phyloP scores from a whole-genome alignment of 1,284 basidiomycete species.

The Cystobasidium slooffiae region DNA sequence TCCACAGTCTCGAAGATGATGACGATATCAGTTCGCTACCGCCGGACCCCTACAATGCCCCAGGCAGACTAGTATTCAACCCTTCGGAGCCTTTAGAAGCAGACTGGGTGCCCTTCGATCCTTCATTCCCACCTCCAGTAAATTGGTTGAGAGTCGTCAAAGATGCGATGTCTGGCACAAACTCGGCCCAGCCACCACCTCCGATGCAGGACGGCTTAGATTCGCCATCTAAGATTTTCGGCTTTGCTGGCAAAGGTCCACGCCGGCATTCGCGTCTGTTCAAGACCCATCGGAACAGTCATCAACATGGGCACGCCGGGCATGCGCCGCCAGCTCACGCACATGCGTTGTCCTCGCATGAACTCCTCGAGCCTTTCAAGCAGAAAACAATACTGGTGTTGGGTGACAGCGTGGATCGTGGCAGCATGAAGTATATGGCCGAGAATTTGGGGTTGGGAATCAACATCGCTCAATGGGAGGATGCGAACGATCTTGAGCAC shows the following conservation, averaged over 20 bases:
- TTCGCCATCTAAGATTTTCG: neutral
- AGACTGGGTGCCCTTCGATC: neutral
- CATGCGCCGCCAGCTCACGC: neutral
- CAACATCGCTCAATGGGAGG: conserved; percentile 11
- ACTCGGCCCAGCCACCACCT: neutral
- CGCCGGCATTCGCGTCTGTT: neutral
- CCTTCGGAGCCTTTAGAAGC: neutral
- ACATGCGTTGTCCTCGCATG: neutral
- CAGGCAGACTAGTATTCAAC: conserved; percentile 1
- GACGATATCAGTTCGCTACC: neutral
- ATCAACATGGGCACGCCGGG: neutral
- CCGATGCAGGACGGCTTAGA: neutral
- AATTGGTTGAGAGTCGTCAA: conserved; percentile 6
- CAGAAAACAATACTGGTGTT: neutral
- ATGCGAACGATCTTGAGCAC: neutral
- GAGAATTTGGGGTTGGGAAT: neutral
- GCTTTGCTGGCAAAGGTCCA: neutral
- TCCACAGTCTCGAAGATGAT: neutral
- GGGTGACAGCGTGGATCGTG: neutral
- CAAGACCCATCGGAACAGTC: neutral
- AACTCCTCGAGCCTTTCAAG: neutral
- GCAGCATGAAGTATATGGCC: neutral
- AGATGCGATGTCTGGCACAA: neutral
- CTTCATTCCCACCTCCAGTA: neutral
- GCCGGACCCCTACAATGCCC: neutral